Base-by-base conservation (phyloP, 805 yeast species). In the Myxozyma melibiosi region DNA sequence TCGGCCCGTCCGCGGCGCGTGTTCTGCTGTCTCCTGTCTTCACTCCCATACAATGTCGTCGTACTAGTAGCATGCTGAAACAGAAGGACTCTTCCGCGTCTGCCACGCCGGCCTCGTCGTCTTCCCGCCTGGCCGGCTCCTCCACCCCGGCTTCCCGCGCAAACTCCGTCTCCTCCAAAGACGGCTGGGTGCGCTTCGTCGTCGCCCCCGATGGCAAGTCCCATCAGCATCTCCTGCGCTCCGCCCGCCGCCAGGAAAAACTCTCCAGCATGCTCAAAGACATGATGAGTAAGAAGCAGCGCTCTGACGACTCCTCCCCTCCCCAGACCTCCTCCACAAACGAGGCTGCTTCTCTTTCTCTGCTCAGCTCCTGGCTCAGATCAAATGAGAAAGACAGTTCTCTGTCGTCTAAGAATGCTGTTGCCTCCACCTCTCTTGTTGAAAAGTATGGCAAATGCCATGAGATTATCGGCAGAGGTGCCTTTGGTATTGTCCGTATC, bases 371-470 rank as follows among this genome's bases (percentile, higher is more conserved):
- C 22, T 65, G 65, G 67, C 42, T 65, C 18, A 53, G 9, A 46
- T 65, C 50, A 31, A 60, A 42, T 38, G 65, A 61, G 43, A 65
- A 53, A 69, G 69, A 54, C 82, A 78, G 34, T 6, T 34, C 37
- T 11, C 30, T 34, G 9, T 20, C 57, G 22, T 20, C 37, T 5
- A 50, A 50, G 25, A 38, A 31, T 31, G 46, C 54, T n/a, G 24
- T 45, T 7, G 30, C 51, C 14, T 67, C 75, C 34, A 68, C 83
- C 46, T 82, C 91, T 8, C 86, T 92, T 70, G 86, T 84, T 7
- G 91, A 90, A 65, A 88, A 91, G 70, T 92, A 92, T 71, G 99
- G 99, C 41, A 80, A 87, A 51, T 92, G 98, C 71, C 96, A 90
- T 72, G 98, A 92, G 70, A 88, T 91, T 46, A 82, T 94, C 62